Evolutionary conservation across 257 asterid species (phyloP).

Genomic region (Ocimum tenuiflorum): DNA sequence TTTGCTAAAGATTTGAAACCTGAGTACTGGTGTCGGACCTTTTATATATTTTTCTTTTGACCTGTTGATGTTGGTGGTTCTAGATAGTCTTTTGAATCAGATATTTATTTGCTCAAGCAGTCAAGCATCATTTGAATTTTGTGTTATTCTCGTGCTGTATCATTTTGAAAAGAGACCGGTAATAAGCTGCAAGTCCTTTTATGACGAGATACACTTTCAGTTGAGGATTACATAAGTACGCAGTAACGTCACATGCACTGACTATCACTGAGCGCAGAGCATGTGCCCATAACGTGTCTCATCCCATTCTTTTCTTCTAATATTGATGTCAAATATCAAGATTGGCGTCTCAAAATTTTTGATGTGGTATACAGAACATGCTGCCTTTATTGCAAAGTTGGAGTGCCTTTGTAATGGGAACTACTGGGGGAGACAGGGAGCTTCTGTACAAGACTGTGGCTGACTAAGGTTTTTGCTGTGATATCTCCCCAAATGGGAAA

Average conservation of each 20-base stretch:
- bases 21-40: background rate
- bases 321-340: background rate
- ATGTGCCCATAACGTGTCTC: background rate
- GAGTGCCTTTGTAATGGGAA: constrained; percentile 95
- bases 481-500: constrained; percentile 99
- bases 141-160: background rate
- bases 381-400: constrained; percentile 79
- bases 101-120: background rate
- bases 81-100: background rate
- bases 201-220: background rate
- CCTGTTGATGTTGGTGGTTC: background rate
- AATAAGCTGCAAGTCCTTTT: background rate
- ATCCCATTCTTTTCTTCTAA: background rate
- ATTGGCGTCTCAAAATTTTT: background rate
- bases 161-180: background rate
- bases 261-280: background rate
- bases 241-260: background rate
- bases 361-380: constrained; percentile 50
- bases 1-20: background rate
- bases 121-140: background rate
- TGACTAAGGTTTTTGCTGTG: constrained; percentile 67
- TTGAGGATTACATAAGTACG: background rate
- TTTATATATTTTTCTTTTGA: background rate
- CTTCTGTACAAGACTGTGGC: constrained; percentile 63
- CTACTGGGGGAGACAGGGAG: constrained; percentile 98